These are phyloP conservation scores for Kwoniella shandongensis DNA, from an alignment of 768 basidiomycete species.

Conservation along the genomic window DNA sequence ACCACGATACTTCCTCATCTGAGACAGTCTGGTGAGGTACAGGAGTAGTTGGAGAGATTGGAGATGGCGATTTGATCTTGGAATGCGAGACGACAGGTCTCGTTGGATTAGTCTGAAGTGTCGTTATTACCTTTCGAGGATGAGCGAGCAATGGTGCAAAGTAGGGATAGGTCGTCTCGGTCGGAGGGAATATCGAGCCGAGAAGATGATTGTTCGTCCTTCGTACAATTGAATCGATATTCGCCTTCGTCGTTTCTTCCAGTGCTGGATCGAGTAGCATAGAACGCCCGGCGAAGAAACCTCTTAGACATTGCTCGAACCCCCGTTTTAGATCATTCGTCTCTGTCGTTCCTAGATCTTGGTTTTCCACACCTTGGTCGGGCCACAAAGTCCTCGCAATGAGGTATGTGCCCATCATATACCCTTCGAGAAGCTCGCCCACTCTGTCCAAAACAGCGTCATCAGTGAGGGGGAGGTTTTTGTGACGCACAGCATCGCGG, in stretches of 20 bases:
- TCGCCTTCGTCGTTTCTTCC: background rate
- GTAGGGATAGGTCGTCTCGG: slow-evolving; percentile 5
- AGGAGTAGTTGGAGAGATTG: background rate
- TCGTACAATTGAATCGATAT: background rate
- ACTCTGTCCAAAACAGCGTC: background rate
- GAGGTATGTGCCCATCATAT: slow-evolving; percentile 4
- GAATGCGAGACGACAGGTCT: slow-evolving; percentile 15
- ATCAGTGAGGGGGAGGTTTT: background rate
- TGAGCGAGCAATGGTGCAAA: slow-evolving; percentile 19
- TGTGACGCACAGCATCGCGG: background rate
- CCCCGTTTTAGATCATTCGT: background rate
- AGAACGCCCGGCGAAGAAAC: background rate
- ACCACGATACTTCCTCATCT: background rate
- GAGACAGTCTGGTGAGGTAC: background rate
- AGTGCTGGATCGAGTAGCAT: background rate
- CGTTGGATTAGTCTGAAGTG: slow-evolving; percentile 20
- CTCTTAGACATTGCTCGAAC: background rate
- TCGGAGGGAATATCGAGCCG: slow-evolving; percentile 16
- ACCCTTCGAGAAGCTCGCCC: background rate
- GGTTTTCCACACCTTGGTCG: background rate
- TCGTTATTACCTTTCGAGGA: slow-evolving; percentile 12
- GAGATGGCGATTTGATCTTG: background rate
- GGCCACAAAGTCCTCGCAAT: background rate
- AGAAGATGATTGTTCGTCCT: slow-evolving; percentile 2
- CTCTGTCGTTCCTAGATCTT: background rate